A percentile compares a stretch with the other conserved stretches of the same genome.
Conservation (phyloP, 2,329 filamentous ascomycete species). For the Aspergillus alliaceus region DNA sequence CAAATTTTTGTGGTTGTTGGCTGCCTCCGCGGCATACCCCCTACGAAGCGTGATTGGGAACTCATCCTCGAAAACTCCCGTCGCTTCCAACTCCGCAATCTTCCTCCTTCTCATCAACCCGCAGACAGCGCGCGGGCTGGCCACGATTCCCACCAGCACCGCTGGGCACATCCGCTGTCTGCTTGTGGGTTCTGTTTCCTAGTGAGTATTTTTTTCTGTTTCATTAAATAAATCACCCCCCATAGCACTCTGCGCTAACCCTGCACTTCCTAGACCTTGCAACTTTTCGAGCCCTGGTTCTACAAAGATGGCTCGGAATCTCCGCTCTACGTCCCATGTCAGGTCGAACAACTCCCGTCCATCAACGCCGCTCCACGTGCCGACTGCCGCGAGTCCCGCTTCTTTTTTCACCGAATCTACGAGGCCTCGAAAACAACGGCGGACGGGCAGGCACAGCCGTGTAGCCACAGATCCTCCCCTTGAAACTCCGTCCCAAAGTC, state of each 20-base stretch:
- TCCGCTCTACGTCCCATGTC: slow-evolving; percentile 34
- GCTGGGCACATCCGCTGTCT: slow-evolving; percentile 30
- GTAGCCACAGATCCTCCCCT: slow-evolving; percentile 24
- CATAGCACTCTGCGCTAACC: slow-evolving; percentile 22
- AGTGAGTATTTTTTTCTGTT: slow-evolving; percentile 21
- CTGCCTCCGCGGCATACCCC: slow-evolving; percentile 21
- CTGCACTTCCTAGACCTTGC: slow-evolving; percentile 14
- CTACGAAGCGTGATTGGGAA: slow-evolving; percentile 26
- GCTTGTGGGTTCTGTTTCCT: slow-evolving; percentile 20
- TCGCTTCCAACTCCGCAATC: slow-evolving; percentile 25
- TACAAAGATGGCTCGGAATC: slow-evolving; percentile 35
- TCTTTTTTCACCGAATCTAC: slow-evolving; percentile 28
- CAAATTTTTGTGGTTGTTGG: slow-evolving; percentile 17
- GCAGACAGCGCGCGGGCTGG: slow-evolving; percentile 32
- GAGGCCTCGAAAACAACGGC: slow-evolving; percentile 33
- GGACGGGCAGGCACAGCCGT: slow-evolving; percentile 29
- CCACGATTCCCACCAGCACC: slow-evolving; percentile 32
- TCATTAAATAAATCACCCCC: background rate
- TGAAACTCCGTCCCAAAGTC: slow-evolving; percentile 11
- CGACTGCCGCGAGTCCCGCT: slow-evolving; percentile 17
- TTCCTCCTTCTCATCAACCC: slow-evolving; percentile 28
- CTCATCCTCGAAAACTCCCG: slow-evolving; percentile 28
- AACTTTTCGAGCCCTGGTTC: slow-evolving; percentile 20
- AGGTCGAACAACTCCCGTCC: slow-evolving; percentile 33
- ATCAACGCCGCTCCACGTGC: slow-evolving; percentile 29